Evolutionary conservation across 257 asterid genomes (phyloP).

Genomic region (Solanum ahanhuiri): DNA sequence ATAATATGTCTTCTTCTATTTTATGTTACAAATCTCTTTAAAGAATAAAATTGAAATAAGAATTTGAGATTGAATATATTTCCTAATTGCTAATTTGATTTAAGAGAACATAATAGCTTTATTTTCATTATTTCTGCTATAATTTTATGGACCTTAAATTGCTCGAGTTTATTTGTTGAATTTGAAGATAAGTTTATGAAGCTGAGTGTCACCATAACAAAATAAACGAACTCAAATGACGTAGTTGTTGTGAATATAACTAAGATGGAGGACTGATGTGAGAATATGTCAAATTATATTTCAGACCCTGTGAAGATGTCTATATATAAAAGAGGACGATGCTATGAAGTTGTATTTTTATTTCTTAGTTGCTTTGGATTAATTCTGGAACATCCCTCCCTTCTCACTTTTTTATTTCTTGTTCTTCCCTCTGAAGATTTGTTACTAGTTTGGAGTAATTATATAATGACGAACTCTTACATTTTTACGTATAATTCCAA

Average conservation of each 20-base stretch:
- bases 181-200: too few relatives aligned
- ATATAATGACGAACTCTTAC: not conserved
- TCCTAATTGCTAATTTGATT: too few relatives aligned
- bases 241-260: too few relatives aligned
- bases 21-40: not conserved
- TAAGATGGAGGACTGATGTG: not conserved
- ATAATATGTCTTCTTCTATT: not conserved
- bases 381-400: not conserved
- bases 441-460: not conserved
- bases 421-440: not conserved
- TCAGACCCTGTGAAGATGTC: not conserved
- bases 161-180: not conserved
- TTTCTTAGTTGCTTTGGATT: too few relatives aligned
- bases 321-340: too few relatives aligned
- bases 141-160: not conserved
- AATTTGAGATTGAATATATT: not conserved
- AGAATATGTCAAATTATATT: too few relatives aligned
- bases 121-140: too few relatives aligned
- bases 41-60: not conserved
- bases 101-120: not conserved
- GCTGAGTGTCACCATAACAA: not conserved
- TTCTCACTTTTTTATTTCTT: not conserved
- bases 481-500: too few relatives aligned
- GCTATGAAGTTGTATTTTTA: too few relatives aligned
- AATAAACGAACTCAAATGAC: too few relatives aligned